These are phyloP conservation scores for Pyrus hybrid DNA, from an alignment of 331 rosid genomes.

Conservation along the genomic window DNA sequence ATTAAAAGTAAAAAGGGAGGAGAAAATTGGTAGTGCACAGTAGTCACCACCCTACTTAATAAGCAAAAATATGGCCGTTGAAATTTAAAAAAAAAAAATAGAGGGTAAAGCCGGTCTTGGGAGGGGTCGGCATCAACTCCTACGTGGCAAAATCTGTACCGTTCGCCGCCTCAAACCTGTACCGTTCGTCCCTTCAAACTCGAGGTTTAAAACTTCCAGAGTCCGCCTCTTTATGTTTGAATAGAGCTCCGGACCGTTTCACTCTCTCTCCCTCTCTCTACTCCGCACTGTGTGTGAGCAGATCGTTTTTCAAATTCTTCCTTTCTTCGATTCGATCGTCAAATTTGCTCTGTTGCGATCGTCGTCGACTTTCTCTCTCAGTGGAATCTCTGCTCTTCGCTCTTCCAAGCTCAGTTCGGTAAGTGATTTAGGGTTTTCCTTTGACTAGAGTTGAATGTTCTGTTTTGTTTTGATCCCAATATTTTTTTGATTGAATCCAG, in stretches of 20 bases:
- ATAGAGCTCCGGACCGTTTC: conserved; percentile 42
- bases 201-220: conserved; percentile 52
- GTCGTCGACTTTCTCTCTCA: background rate
- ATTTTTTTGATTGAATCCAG: background rate
- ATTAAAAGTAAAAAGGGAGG: background rate
- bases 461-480: background rate
- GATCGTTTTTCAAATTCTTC: conserved; percentile 22
- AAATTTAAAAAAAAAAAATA: conserved; percentile 6
- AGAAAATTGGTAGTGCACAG: background rate
- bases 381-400: conserved; percentile 4
- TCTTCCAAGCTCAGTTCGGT: conserved; percentile 33
- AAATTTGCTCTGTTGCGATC: conserved; percentile 21
- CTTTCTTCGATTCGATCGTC: conserved; percentile 25
- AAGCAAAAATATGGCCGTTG: conserved; percentile 22
- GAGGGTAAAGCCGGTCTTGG: background rate
- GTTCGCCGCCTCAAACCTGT: background rate
- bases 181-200: conserved; percentile 19
- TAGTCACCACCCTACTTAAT: no score
- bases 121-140: background rate
- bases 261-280: conserved; percentile 7
- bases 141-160: conserved; percentile 23
- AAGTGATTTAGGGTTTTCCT: conserved; percentile 13
- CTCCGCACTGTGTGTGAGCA: conserved; percentile 15
- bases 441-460: background rate
- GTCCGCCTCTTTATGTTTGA: conserved; percentile 86